phyloP scores from a whole-genome alignment of 768 basidiomycete genomes.

The Paxillus ammoniavirescens region DNA sequence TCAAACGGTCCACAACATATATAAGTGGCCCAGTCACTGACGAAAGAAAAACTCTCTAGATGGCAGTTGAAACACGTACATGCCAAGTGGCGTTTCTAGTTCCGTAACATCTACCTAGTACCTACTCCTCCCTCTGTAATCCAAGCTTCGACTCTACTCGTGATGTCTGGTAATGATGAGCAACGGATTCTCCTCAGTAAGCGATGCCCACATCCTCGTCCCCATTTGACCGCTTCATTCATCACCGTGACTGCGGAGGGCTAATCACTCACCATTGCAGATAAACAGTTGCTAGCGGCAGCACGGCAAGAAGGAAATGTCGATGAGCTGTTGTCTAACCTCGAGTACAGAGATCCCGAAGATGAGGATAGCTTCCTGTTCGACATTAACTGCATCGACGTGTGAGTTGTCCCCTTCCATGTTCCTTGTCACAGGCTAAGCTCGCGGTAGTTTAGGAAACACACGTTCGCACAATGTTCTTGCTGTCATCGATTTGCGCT shows the following conservation, averaged over 20 bases:
- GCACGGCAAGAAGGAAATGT: conserved; percentile 25
- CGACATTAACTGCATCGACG: conserved; percentile 31
- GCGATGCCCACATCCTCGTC: not conserved
- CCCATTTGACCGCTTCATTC: not conserved
- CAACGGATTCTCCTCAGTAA: conserved; percentile 19
- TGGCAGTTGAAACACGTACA: too few relatives aligned
- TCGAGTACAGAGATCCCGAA: conserved; percentile 19
- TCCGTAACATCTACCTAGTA: not conserved
- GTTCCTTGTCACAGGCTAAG: not conserved
- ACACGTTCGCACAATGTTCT: conserved; percentile 24
- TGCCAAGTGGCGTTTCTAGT: not conserved
- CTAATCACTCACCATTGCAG: conserved; percentile 9
- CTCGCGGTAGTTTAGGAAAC: conserved; percentile 21
- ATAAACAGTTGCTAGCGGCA: conserved; percentile 23
- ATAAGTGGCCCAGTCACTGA: too few relatives aligned
- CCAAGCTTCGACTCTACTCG: not conserved
- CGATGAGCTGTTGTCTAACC: conserved; percentile 23
- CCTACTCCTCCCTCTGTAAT: not conserved
- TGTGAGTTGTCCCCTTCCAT: conserved; percentile 16
- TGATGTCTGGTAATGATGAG: conserved; percentile 17
- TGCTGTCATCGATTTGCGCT: conserved; percentile 5
- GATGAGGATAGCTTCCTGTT: conserved; percentile 21
- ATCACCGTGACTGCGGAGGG: not conserved
- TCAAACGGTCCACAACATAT: too few relatives aligned
- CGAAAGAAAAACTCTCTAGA: too few relatives aligned